Evolutionary conservation across 2,329 filamentous ascomycete genomes (phyloP), one percentile per base, ranked within the genome.

Genomic region (Colletotrichum lini): DNA sequence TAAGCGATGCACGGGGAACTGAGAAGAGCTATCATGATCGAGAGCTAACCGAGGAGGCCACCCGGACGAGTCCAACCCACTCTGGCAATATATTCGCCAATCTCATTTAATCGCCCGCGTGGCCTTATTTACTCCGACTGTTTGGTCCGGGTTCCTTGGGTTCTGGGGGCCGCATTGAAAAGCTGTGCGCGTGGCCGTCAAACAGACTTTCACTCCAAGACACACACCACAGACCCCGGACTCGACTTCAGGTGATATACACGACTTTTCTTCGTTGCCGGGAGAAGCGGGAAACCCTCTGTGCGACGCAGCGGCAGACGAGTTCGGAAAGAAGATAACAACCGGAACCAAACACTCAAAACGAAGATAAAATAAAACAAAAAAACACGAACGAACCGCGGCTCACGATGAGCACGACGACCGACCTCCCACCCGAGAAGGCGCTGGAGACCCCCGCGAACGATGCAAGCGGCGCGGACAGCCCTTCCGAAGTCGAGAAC

Each of bases 361-460:
- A 10, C 9, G n/a, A 49, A 12, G 1, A 26, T 26, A 26, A 30
- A 30, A 30, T 30, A 30, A 7, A 9, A 47, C 44, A 12, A 56
- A 21, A 7, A 7, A 35, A 4, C 18, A 16, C 7, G 30, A 15
- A 56, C 53, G 21, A 23, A 8, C 1, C 6, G n/a, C 9, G n/a
- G n/a, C 49, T 13, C 23, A 61, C 23, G 12, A 73, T 63, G 70
- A 73, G 62, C 62, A 40, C 67, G 58, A 52, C 23, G 13, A 52
- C n/a, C 12, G 59, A 53, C 21, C 58, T 49, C 12, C 38, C 59
- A 56, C 66, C 66, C 4, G 70, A 72, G 45, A 72, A 72, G 66
- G 65, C 59, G 21, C 10, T 45, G 10, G 63, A 67, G 26, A 35
- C 44, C 44, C 62, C 70, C 1, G 21, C 15, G 4, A 72, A 72